These are phyloP conservation scores for Colletotrichum sp. DNA, from an alignment of 2,329 filamentous ascomycete genomes.

Conservation along the genomic window DNA sequence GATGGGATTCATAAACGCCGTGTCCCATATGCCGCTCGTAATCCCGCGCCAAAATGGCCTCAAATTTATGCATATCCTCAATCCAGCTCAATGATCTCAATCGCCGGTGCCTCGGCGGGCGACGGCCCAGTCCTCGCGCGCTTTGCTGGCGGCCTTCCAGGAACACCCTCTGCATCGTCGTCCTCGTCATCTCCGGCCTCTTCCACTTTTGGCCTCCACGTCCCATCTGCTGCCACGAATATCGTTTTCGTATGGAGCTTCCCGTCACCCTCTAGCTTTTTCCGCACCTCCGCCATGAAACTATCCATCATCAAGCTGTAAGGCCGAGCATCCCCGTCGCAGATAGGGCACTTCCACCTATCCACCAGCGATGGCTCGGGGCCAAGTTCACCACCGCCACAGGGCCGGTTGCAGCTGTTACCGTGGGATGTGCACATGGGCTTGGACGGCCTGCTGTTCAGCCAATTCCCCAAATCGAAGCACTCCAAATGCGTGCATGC, in stretches of 20 bases:
- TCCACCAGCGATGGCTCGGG: slow-evolving; percentile 64
- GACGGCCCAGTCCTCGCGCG: background rate
- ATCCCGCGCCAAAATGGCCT: background rate
- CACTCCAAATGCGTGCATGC: slow-evolving; percentile 82
- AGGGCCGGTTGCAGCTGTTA: slow-evolving; percentile 42
- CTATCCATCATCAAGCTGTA: slow-evolving; percentile 73
- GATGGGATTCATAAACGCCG: background rate
- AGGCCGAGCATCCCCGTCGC: slow-evolving; percentile 78
- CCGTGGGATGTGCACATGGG: slow-evolving; percentile 40
- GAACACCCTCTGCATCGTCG: background rate
- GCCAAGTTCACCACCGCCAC: background rate
- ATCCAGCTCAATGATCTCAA: slow-evolving; percentile 22
- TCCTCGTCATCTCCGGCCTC: slow-evolving; percentile 29
- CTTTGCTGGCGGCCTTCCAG: slow-evolving; percentile 5
- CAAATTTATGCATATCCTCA: background rate
- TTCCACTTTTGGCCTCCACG: slow-evolving; percentile 37
- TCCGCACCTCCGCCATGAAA: slow-evolving; percentile 71
- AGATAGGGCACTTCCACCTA: slow-evolving; percentile 88
- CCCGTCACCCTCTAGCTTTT: slow-evolving; percentile 44
- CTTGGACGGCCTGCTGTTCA: slow-evolving; percentile 67
- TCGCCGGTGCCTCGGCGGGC: background rate
- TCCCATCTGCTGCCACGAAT: slow-evolving; percentile 32
- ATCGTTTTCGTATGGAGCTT: slow-evolving; percentile 33
- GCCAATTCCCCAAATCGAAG: slow-evolving; percentile 86
- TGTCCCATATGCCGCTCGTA: background rate